These are phyloP conservation scores for Zea luxurians DNA, from an alignment of 176 grass and related monocot species.

Conservation along the genomic window DNA sequence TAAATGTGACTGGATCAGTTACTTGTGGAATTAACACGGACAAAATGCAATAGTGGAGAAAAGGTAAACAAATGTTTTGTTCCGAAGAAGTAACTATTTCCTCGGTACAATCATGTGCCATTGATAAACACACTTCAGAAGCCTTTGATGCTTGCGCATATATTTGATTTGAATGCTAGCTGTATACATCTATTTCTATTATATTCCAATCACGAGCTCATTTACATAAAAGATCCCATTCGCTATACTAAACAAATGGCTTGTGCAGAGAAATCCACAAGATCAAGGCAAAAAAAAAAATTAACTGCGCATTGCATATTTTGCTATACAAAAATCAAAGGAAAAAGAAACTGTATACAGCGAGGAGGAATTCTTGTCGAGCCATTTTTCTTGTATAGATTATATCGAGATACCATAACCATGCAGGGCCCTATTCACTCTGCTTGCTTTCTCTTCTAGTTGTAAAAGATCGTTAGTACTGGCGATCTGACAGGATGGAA, in stretches of 20 bases:
- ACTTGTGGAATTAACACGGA: not conserved
- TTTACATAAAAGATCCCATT: constrained; percentile 39
- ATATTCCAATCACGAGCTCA: constrained; percentile 27
- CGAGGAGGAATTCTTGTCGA: constrained; percentile 34
- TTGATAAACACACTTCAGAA: not conserved
- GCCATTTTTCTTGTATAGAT: constrained; percentile 15
- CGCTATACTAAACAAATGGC: constrained; percentile 28
- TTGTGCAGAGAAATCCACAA: not conserved
- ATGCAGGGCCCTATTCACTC: not conserved
- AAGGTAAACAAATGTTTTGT: not conserved
- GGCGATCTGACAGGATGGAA: constrained; percentile 76
- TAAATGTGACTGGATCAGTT: too few relatives aligned
- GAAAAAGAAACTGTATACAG: not conserved
- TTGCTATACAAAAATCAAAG: constrained; percentile 33
- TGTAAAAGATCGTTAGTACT: constrained; percentile 33
- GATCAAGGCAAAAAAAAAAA: not conserved
- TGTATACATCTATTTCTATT: constrained; percentile 5
- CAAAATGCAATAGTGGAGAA: not conserved
- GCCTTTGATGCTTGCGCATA: not conserved
- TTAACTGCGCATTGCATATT: not conserved
- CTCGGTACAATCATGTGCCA: not conserved
- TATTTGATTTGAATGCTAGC: not conserved
- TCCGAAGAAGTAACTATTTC: not conserved
- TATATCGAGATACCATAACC: not conserved
- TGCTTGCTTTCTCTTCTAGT: constrained; percentile 31